Percentiles rank a stretch among this genome's conserved stretches.
Evolutionary conservation across 2,329 filamentous ascomycete species (phyloP).

Genomic region (Exophiala sp.): DNA sequence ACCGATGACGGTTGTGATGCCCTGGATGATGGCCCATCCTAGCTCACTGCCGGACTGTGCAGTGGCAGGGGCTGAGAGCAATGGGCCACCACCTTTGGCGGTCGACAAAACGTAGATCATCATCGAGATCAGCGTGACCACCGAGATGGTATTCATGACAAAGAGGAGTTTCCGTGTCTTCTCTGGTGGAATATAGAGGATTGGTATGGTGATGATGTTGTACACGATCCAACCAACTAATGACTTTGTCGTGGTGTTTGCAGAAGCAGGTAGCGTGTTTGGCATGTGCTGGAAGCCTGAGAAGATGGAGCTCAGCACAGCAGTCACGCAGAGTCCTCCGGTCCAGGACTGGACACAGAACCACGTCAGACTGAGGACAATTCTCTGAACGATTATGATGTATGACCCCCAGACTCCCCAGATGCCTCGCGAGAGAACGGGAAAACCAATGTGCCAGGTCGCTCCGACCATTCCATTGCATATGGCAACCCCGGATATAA

Average conservation of each 20-base stretch:
- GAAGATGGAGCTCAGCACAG: conserved; percentile 34
- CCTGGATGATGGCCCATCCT: conserved; percentile 22
- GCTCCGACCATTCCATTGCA: conserved; percentile 38
- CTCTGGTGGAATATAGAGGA: conserved; percentile 45
- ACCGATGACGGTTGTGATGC: conserved; percentile 34
- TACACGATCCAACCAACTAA: conserved; percentile 38
- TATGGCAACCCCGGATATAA: conserved; percentile 36
- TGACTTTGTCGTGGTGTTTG: conserved; percentile 35
- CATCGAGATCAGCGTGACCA: conserved; percentile 28
- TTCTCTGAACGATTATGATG: conserved; percentile 40
- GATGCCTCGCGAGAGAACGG: conserved; percentile 39
- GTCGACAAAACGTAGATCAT: conserved; percentile 35
- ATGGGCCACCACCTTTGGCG: conserved; percentile 34
- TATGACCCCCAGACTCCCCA: conserved; percentile 45
- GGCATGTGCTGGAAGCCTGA: conserved; percentile 36
- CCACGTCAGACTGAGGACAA: conserved; percentile 37
- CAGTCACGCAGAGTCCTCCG: conserved; percentile 35
- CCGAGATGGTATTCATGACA: conserved; percentile 30
- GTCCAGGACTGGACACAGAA: conserved; percentile 37
- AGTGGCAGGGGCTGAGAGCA: conserved; percentile 26
- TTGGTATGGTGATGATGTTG: conserved; percentile 37
- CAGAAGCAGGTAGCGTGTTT: conserved; percentile 34
- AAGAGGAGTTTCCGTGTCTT: conserved; percentile 36
- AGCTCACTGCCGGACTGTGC: conserved; percentile 20
- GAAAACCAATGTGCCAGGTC: conserved; percentile 44